Percentiles rank a stretch among this genome's conserved stretches.
Evolutionary conservation across 768 basidiomycete species (phyloP).

Genomic region (Exidia glandulosa): DNA sequence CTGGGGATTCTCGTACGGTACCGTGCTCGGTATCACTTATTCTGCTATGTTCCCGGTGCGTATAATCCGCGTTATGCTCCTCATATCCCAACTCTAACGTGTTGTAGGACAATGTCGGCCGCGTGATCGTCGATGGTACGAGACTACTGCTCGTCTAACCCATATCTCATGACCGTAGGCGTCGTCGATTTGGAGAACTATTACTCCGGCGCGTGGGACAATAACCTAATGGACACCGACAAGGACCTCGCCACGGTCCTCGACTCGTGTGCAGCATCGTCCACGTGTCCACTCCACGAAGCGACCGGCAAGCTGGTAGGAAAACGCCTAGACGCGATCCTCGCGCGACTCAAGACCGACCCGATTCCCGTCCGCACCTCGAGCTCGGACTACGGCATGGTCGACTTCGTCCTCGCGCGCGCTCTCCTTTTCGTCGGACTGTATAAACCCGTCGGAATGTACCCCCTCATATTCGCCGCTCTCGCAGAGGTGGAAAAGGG

Average conservation of each 20-base stretch:
- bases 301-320: neutral
- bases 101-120: slow-evolving; percentile 20
- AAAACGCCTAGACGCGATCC: slow-evolving; percentile 7
- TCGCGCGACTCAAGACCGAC: slow-evolving; percentile 6
- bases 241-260: slow-evolving; percentile 9
- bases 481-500: slow-evolving; percentile 17
- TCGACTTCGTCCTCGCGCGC: slow-evolving; percentile 14
- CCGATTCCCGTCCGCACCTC: slow-evolving; percentile 13
- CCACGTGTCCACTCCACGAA: slow-evolving; percentile 13
- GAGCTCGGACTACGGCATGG: slow-evolving; percentile 12
- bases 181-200: slow-evolving; percentile 17
- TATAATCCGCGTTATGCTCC: neutral
- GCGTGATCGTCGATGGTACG: slow-evolving; percentile 22
- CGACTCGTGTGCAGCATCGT: slow-evolving; percentile 15
- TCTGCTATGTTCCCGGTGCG: slow-evolving; percentile 20
- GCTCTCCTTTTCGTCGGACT: slow-evolving; percentile 13
- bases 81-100: neutral
- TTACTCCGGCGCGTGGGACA: slow-evolving; percentile 11
- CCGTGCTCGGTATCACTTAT: slow-evolving; percentile 13
- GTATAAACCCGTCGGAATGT: slow-evolving; percentile 15
- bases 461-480: neutral
- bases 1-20: slow-evolving; percentile 16
- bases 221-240: slow-evolving; percentile 15
- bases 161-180: neutral
- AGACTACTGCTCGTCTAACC: neutral